phyloP scores from a whole-genome alignment of 129 eudicot species.

The Flaveria bidentis region DNA sequence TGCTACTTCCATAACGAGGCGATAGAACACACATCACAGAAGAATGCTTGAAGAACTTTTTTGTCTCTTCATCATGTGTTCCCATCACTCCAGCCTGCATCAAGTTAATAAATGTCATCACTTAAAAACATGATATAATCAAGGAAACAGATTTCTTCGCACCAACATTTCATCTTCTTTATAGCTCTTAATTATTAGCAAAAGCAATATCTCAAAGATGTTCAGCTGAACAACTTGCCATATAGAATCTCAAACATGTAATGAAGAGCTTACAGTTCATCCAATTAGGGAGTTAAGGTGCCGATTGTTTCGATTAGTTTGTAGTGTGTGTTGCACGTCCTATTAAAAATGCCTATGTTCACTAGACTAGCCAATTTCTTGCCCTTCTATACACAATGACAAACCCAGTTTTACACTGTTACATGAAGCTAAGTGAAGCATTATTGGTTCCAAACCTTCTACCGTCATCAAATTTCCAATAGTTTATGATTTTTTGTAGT shows the following conservation, averaged over 20 bases:
- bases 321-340: not conserved
- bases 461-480: not conserved
- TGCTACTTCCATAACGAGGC: constrained; percentile 91
- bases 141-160: constrained; percentile 6
- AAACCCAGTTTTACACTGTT: not conserved
- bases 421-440: constrained; percentile 16
- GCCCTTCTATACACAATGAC: constrained; percentile 3
- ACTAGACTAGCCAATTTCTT: constrained; percentile 7
- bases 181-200: not conserved
- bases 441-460: constrained; percentile 17
- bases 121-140: constrained; percentile 21
- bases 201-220: constrained; percentile 1
- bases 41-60: constrained; percentile 86
- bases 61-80: constrained; percentile 97
- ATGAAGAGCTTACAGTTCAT: constrained; percentile 4
- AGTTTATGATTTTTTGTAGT: not conserved
- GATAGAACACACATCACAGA: constrained; percentile 83
- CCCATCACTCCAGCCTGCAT: constrained; percentile 88
- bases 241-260: constrained; percentile 5
- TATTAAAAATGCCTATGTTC: not conserved
- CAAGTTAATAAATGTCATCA: constrained; percentile 18
- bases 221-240: constrained; percentile 14
- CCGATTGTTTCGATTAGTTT: not conserved
- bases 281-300: constrained; percentile 11
- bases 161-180: constrained; percentile 1